phyloP scores from a whole-genome alignment of 495 filamentous ascomycete species.

The Pyronema omphalodes region DNA sequence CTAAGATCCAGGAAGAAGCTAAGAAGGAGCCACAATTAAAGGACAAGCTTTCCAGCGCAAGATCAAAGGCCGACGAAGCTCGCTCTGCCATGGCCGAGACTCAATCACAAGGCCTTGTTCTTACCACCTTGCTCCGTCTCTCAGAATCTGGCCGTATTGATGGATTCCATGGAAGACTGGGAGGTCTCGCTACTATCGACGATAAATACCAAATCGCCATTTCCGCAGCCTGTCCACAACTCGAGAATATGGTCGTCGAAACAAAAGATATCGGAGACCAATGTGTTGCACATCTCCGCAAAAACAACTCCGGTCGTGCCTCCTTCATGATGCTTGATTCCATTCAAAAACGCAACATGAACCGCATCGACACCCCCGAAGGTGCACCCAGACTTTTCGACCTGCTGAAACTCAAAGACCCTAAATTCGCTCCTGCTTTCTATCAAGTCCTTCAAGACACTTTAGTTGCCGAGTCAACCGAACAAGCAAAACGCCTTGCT shows the following conservation, averaged over 20 bases:
- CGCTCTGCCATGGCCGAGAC: slow-evolving; percentile 70
- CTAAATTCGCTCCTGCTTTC: slow-evolving; percentile 78
- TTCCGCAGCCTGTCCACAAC: slow-evolving; percentile 76
- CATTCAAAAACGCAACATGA: slow-evolving; percentile 55
- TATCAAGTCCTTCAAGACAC: slow-evolving; percentile 87
- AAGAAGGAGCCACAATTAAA: slow-evolving; percentile 64
- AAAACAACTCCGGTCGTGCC: slow-evolving; percentile 92
- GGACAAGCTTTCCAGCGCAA: slow-evolving; percentile 61
- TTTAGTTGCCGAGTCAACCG: slow-evolving; percentile 75
- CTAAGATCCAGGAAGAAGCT: slow-evolving; percentile 49
- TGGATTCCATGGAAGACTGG: slow-evolving; percentile 87
- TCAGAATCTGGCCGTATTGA: slow-evolving; percentile 92
- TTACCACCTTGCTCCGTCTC: slow-evolving; percentile 78
- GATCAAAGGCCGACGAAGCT: slow-evolving; percentile 91
- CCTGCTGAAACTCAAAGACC: slow-evolving; percentile 71
- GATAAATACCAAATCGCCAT: slow-evolving; percentile 90
- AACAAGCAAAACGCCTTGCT: slow-evolving; percentile 88
- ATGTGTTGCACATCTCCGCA: slow-evolving; percentile 90
- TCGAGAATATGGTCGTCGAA: slow-evolving; percentile 92
- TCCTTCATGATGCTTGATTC: slow-evolving; percentile 93
- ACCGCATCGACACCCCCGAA: slow-evolving; percentile 69
- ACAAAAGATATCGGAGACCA: slow-evolving; percentile 88
- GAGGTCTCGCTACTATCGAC: slow-evolving; percentile 90
- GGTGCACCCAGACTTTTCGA: slow-evolving; percentile 84
- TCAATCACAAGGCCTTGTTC: slow-evolving; percentile 81